Evolutionary conservation across 768 basidiomycete genomes (phyloP).

Genomic region (Phaffia tasmanica): DNA sequence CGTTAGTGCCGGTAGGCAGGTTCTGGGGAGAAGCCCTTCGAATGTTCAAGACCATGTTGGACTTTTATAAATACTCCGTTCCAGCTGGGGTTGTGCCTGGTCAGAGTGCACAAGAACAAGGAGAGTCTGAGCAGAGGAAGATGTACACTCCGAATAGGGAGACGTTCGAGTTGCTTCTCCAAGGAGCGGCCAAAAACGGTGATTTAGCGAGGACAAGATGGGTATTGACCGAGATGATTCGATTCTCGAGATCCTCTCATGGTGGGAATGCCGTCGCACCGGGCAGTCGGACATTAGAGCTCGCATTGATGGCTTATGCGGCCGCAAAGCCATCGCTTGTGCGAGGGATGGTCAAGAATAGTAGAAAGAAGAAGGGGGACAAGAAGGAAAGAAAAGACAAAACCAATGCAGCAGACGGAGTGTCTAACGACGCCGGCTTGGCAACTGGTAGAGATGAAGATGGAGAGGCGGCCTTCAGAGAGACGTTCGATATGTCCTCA

Average conservation of each 20-base stretch:
- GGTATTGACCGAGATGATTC: constrained; percentile 78
- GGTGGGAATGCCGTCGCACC: constrained; percentile 32
- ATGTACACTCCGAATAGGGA: constrained; percentile 47
- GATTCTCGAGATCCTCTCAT: constrained; percentile 29
- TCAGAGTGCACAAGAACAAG: too few relatives aligned
- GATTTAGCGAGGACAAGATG: constrained; percentile 73
- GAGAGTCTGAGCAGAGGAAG: constrained; percentile 39
- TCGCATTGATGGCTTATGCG: constrained; percentile 78
- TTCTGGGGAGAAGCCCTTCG: constrained; percentile 75
- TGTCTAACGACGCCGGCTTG: constrained; percentile 30
- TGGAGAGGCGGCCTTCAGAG: background rate
- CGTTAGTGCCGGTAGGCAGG: constrained; percentile 32
- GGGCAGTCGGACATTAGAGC: constrained; percentile 63
- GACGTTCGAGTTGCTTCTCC: constrained; percentile 73
- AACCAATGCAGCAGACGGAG: background rate
- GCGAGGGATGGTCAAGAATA: constrained; percentile 43
- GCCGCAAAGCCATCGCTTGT: constrained; percentile 62
- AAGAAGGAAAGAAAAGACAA: background rate
- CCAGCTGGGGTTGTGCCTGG: background rate
- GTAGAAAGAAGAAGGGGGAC: background rate
- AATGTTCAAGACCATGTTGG: constrained; percentile 76
- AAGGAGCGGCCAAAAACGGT: constrained; percentile 76
- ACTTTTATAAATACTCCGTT: constrained; percentile 54
- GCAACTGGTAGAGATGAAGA: constrained; percentile 1
- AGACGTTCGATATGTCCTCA: background rate